Evolutionary conservation across 2,329 filamentous ascomycete species (phyloP).

Genomic region (Gaeumannomyces tritici): DNA sequence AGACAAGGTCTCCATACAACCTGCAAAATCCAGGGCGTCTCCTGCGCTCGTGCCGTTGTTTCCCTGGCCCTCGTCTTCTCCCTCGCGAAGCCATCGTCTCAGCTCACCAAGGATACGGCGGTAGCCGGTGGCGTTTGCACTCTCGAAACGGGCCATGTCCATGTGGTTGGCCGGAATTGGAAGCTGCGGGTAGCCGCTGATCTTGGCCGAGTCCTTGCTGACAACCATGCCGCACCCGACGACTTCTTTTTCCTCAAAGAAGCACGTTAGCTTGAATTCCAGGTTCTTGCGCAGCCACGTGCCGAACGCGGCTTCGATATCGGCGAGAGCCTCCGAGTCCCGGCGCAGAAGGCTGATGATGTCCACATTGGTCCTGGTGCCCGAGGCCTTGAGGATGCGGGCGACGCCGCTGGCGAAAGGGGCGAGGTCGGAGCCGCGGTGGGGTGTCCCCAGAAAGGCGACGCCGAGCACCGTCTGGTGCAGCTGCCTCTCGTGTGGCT

Average conservation of each 20-base stretch:
- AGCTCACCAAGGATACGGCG: slow-evolving; percentile 14
- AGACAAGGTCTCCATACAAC: slow-evolving; percentile 21
- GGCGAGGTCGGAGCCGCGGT: slow-evolving; percentile 23
- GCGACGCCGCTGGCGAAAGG: slow-evolving; percentile 21
- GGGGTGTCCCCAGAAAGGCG: slow-evolving; percentile 27
- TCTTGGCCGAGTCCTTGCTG: slow-evolving; percentile 16
- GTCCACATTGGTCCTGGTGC: slow-evolving; percentile 12
- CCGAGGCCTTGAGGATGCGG: slow-evolving; percentile 15
- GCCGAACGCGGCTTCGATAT: slow-evolving; percentile 18
- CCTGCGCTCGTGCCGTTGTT: no score
- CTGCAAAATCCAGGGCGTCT: neutral
- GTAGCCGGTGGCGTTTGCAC: slow-evolving; percentile 14
- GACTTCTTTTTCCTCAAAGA: slow-evolving; percentile 4
- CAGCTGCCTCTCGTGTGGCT: slow-evolving; percentile 16
- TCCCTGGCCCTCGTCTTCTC: no score
- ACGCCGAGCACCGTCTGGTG: slow-evolving; percentile 18
- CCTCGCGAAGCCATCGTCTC: slow-evolving; percentile 8
- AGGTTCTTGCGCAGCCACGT: neutral
- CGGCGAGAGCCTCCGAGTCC: slow-evolving; percentile 18
- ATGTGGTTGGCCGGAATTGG: slow-evolving; percentile 16
- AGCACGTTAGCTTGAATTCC: no score
- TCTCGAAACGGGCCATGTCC: slow-evolving; percentile 15
- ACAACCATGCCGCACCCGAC: slow-evolving; percentile 8
- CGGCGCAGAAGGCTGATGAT: slow-evolving; percentile 13
- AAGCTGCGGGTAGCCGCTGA: slow-evolving; percentile 20